phyloP scores from a whole-genome alignment of 306 rosid genomes.

The Cucurbita ficifolia region DNA sequence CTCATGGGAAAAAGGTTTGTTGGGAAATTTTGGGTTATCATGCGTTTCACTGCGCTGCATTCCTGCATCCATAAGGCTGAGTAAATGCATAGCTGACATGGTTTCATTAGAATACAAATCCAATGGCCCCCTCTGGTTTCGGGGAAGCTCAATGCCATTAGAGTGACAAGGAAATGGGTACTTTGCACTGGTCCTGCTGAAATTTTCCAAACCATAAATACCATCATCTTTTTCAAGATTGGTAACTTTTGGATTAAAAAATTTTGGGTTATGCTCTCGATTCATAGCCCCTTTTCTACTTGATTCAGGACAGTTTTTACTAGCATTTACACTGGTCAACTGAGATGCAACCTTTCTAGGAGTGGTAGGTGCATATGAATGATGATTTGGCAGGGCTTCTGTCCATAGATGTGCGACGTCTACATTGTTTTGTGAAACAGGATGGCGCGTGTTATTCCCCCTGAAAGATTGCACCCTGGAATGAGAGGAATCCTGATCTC shows the following conservation, averaged over 20 bases:
- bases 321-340: conserved; percentile 7
- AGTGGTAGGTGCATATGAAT: conserved; percentile 26
- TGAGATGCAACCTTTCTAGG: conserved; percentile 46
- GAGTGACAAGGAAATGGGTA: conserved; percentile 34
- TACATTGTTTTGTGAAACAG: conserved; percentile 34
- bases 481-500: conserved; percentile 33
- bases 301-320: conserved; percentile 16
- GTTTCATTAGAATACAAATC: conserved; percentile 85
- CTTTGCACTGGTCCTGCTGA: conserved; percentile 48
- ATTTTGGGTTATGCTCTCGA: conserved; percentile 20
- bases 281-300: conserved; percentile 34
- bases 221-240: conserved; percentile 37
- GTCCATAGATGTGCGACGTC: conserved; percentile 57
- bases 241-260: conserved; percentile 32
- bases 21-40: conserved; percentile 34
- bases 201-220: conserved; percentile 31
- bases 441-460: conserved; percentile 39
- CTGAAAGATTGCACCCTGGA: conserved; percentile 31
- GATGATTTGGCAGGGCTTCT: conserved; percentile 29
- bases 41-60: conserved; percentile 49
- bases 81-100: conserved; percentile 98
- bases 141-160: conserved; percentile 43
- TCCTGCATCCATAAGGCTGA: conserved; percentile 96
- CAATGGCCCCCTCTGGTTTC: conserved; percentile 41
- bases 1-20: conserved; percentile 40